Evolutionary conservation across 495 filamentous ascomycete genomes (phyloP).

Genomic region (Talaromyces trachyspermus): DNA sequence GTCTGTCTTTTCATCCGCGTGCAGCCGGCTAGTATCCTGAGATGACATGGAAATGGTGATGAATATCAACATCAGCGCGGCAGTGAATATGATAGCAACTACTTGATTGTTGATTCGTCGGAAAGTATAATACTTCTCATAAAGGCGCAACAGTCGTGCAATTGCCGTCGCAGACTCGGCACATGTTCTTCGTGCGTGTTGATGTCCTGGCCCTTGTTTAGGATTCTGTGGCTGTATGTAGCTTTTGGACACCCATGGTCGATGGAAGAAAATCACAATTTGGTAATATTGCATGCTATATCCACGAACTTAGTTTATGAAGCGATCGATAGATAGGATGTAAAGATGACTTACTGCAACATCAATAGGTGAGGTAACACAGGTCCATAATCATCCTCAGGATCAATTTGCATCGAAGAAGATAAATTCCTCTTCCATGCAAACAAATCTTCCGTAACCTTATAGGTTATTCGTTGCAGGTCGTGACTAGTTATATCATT

Average conservation of each 20-base stretch:
- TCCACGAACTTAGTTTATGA: not conserved
- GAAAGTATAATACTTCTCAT: conserved; percentile 43
- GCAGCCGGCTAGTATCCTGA: not conserved
- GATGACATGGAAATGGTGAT: conserved; percentile 36
- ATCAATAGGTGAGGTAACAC: conserved; percentile 41
- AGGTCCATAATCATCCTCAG: conserved; percentile 28
- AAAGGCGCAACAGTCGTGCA: conserved; percentile 37
- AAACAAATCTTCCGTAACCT: conserved; percentile 38
- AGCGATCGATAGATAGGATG: not conserved
- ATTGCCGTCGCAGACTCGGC: conserved; percentile 40
- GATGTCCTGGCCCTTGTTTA: conserved; percentile 37
- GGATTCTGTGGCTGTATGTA: conserved; percentile 40
- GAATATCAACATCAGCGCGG: conserved; percentile 41
- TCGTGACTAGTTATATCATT: conserved; percentile 37
- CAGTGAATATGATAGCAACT: conserved; percentile 44
- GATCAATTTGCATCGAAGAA: conserved; percentile 32
- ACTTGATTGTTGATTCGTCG: conserved; percentile 45
- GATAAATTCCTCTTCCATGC: conserved; percentile 42
- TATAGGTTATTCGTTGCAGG: conserved; percentile 35
- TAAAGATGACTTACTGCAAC: conserved; percentile 32
- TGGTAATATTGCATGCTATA: conserved; percentile 50
- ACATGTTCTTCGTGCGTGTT: conserved; percentile 41
- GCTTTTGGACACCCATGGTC: conserved; percentile 44
- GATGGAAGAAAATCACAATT: conserved; percentile 43
- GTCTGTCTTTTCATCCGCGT: conserved; percentile 7